Conservation (phyloP, 2,329 filamentous ascomycete genomes). For the Lojkania enalia region DNA sequence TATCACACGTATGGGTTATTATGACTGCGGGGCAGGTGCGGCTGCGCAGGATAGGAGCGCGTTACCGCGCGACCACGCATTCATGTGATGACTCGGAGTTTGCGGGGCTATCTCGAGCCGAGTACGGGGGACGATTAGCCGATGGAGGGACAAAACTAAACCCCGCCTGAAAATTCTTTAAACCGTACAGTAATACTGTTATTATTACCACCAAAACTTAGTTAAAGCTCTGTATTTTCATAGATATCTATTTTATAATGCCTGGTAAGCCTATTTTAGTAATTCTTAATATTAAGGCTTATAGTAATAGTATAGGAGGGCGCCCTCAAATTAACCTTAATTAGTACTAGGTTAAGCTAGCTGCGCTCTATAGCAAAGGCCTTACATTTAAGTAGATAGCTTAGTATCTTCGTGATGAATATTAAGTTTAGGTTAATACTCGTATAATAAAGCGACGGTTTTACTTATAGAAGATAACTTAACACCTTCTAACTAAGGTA, state of each 20-base stretch:
- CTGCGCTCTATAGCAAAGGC: neutral
- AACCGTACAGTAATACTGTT: neutral
- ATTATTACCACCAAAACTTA: no score
- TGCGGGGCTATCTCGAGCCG: no score
- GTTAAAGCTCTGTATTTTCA: neutral
- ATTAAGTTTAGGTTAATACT: neutral
- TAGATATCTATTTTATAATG: neutral
- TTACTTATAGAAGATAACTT: slow-evolving; percentile 1
- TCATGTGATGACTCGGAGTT: no score
- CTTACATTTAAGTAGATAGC: neutral
- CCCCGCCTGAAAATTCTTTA: neutral
- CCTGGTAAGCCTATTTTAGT: neutral
- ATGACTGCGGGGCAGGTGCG: no score
- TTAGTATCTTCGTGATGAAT: neutral
- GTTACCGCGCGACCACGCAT: no score
- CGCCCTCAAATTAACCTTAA: neutral
- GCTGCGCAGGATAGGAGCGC: no score
- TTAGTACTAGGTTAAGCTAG: neutral
- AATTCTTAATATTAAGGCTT: neutral
- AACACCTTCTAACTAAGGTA: neutral
- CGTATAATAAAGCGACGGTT: neutral
- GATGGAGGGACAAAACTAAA: no score
- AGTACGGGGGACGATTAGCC: no score
- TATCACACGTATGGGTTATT: no score
- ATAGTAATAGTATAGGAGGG: neutral